These are phyloP conservation scores for Parathielavia hyrcaniae DNA, from an alignment of 495 filamentous ascomycete genomes.

Conservation along the genomic window DNA sequence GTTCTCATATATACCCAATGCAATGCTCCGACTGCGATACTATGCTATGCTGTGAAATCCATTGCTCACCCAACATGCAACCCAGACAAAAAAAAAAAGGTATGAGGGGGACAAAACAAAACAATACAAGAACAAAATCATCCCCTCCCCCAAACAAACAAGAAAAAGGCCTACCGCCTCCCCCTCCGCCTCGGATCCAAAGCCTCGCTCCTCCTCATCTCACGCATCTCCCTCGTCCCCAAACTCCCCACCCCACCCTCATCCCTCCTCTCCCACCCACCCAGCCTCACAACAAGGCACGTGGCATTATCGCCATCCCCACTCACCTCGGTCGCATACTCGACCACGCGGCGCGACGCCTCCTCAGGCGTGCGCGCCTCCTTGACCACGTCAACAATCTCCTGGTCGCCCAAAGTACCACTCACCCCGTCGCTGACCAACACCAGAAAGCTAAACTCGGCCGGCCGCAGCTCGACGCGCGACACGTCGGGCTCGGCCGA, in stretches of 20 bases:
- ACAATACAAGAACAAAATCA: too few species aligned
- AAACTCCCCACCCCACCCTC: conserved; percentile 84
- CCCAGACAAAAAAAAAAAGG: neutral
- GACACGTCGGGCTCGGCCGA: conserved; percentile 85
- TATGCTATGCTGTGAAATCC: neutral
- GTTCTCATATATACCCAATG: too few species aligned
- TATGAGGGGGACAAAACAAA: neutral
- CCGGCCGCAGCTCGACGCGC: conserved; percentile 65
- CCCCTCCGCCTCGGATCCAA: conserved; percentile 70
- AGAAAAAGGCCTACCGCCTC: neutral
- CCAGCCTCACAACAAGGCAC: conserved; percentile 82
- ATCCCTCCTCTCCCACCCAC: conserved; percentile 87
- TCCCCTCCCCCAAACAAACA: neutral
- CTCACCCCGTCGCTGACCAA: conserved; percentile 84
- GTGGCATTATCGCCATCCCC: conserved; percentile 88
- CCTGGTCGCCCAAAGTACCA: conserved; percentile 77
- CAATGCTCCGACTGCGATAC: neutral
- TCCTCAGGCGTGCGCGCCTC: conserved; percentile 86
- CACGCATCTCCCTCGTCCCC: conserved; percentile 83
- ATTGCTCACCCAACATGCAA: neutral
- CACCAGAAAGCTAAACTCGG: conserved; percentile 81
- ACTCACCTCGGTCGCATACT: conserved; percentile 79
- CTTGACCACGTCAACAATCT: conserved; percentile 92
- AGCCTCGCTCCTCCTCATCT: conserved; percentile 78
- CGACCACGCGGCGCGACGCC: conserved; percentile 68